phyloP scores from a whole-genome alignment of 169 alveolate species.

The Eimeria acervulina region DNA sequence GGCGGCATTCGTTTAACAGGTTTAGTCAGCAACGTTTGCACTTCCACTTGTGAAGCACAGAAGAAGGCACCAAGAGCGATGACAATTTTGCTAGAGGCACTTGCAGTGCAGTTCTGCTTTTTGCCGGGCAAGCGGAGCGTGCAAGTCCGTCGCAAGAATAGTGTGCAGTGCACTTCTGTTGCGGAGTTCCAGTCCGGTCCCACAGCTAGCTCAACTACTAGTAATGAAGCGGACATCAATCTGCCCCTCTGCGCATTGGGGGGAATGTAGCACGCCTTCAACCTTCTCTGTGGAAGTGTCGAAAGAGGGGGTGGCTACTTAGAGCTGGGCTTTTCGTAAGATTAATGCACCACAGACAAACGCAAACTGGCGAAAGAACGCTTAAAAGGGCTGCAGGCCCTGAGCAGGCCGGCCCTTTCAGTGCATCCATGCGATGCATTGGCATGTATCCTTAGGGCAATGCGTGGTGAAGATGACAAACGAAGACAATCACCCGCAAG shows the following conservation, averaged over 20 bases:
- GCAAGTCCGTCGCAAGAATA: background rate
- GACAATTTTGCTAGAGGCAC: background rate
- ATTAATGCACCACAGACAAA: background rate
- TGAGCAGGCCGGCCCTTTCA: background rate
- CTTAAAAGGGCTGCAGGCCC: background rate
- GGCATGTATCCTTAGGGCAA: background rate
- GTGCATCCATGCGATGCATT: background rate
- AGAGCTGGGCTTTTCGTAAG: background rate
- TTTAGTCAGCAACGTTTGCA: background rate
- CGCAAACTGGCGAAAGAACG: background rate
- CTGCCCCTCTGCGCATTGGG: no score
- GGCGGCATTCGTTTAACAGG: slow-evolving; percentile 11
- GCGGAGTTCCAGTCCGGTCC: background rate
- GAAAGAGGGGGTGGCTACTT: background rate
- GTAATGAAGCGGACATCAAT: background rate
- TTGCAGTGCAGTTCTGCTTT: background rate
- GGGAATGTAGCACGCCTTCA: background rate
- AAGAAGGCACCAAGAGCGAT: background rate
- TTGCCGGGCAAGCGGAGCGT: background rate
- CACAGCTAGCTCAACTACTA: background rate
- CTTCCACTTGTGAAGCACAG: background rate
- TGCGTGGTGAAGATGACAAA: background rate
- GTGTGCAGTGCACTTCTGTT: background rate
- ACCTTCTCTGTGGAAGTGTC: background rate
- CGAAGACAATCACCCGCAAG: background rate